Conservation (phyloP, 2,329 filamentous ascomycete genomes). For the Neurospora crassa region DNA sequence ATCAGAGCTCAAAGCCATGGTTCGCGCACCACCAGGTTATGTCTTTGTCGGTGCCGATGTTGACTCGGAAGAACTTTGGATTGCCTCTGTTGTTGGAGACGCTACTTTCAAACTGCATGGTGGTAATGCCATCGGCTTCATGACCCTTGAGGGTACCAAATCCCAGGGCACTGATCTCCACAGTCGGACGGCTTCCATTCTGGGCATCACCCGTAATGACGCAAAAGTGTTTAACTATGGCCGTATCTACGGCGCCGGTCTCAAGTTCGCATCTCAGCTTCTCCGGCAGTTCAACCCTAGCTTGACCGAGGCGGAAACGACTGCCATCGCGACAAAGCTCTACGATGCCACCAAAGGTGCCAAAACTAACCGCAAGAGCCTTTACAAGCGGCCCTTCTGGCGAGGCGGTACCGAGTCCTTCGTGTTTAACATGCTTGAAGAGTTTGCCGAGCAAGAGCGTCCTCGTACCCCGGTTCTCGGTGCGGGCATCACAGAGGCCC, state of each 20-base stretch:
- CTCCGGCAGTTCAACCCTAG: conserved; percentile 87
- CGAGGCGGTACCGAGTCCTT: conserved; percentile 93
- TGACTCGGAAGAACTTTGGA: conserved; percentile 96
- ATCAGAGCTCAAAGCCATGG: conserved; percentile 95
- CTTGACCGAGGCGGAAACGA: conserved; percentile 70
- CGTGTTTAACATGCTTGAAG: conserved; percentile 96
- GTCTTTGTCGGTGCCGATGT: conserved; percentile 95
- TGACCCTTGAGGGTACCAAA: conserved; percentile 96
- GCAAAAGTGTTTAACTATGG: conserved; percentile 99
- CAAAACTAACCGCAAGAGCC: conserved; percentile 64
- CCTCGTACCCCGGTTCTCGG: conserved; percentile 87
- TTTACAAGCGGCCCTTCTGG: conserved; percentile 79
- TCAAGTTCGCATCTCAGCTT: conserved; percentile 85
- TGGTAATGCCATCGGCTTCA: conserved; percentile 95
- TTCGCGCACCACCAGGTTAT: conserved; percentile 82
- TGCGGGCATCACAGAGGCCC: conserved; percentile 89
- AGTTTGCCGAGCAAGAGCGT: conserved; percentile 89
- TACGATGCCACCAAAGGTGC: conserved; percentile 87
- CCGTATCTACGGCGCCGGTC: conserved; percentile 92
- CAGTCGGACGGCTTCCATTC: conserved; percentile 81
- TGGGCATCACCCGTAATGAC: conserved; percentile 89
- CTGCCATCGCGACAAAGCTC: conserved; percentile 64
- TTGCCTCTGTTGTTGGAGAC: conserved; percentile 89
- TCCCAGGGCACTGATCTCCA: conserved; percentile 88
- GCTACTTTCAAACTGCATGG: conserved; percentile 92